phyloP scores from a whole-genome alignment of 1,139 yeast genomes.

The Taphrina betulina region DNA sequence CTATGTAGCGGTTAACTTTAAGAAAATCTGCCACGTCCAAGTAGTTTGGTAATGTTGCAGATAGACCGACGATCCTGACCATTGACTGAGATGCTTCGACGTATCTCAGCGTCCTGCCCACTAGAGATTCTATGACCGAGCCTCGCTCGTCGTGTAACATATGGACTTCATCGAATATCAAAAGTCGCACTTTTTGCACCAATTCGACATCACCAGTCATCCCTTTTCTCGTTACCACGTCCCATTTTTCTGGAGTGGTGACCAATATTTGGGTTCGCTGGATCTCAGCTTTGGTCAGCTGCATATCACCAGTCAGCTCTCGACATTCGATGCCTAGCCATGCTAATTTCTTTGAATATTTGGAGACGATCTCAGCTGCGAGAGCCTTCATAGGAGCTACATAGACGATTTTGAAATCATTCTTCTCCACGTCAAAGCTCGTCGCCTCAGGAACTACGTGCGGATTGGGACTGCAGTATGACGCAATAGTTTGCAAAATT shows the following conservation, averaged over 20 bases:
- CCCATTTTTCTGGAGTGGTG: conserved; percentile 99
- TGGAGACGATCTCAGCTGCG: conserved; percentile 96
- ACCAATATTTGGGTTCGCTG: conserved; percentile 84
- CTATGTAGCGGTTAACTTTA: conserved; percentile 83
- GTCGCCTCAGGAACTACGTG: conserved; percentile 40
- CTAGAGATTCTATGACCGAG: conserved; percentile 91
- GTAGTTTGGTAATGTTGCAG: conserved; percentile 93
- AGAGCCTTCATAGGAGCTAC: conserved; percentile 95
- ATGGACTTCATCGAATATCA: conserved; percentile 96
- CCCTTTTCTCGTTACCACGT: conserved; percentile 85
- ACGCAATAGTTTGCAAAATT: conserved; percentile 76
- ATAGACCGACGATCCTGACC: conserved; percentile 93
- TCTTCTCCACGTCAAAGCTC: conserved; percentile 64
- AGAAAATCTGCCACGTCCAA: conserved; percentile 93
- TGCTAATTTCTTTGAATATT: conserved; percentile 70
- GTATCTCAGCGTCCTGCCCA: conserved; percentile 90
- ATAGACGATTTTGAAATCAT: conserved; percentile 84
- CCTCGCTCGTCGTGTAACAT: conserved; percentile 96
- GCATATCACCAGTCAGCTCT: conserved; percentile 97
- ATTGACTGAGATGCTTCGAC: conserved; percentile 90
- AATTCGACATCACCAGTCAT: conserved; percentile 80
- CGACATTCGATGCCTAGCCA: conserved; percentile 86
- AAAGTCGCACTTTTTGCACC: conserved; percentile 75
- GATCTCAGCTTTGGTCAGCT: conserved; percentile 78
- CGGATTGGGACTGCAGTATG: conserved; percentile 51